Conservation (phyloP, 805 yeast species). For the Nakazawaea laoshanensis region DNA sequence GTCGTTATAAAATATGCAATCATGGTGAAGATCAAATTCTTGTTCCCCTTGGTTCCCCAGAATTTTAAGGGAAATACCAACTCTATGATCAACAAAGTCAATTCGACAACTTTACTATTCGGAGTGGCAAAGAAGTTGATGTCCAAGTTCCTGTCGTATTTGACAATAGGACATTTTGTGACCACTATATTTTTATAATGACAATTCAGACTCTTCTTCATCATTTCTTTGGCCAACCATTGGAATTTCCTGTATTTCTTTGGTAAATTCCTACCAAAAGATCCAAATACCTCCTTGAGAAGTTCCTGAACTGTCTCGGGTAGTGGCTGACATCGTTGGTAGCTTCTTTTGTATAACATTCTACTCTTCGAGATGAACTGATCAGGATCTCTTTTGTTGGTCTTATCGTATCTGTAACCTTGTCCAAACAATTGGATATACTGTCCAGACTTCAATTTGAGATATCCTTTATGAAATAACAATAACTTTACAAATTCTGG, state of each 20-base stretch:
- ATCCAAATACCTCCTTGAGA: conserved; percentile 11
- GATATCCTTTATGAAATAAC: conserved; percentile 25
- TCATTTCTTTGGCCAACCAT: conserved; percentile 15
- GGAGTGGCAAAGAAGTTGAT: conserved; percentile 26
- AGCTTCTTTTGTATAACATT: conserved; percentile 19
- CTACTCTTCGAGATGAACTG: conserved; percentile 12
- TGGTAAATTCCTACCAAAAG: conserved; percentile 12
- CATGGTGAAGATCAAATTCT: conserved; percentile 25
- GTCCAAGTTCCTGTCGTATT: conserved; percentile 9
- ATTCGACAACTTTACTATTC: conserved; percentile 27
- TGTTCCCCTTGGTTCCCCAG: conserved; percentile 48
- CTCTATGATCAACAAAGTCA: conserved; percentile 33
- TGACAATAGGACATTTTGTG: conserved; percentile 20
- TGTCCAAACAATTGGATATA: conserved; percentile 21
- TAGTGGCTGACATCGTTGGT: conserved; percentile 17
- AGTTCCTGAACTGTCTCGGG: conserved; percentile 12
- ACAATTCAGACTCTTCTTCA: conserved; percentile 24
- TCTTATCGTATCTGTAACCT: not conserved
- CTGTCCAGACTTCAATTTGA: conserved; percentile 10
- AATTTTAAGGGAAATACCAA: conserved; percentile 40
- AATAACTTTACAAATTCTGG: conserved; percentile 29
- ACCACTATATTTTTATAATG: conserved; percentile 29
- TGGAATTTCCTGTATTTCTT: conserved; percentile 17
- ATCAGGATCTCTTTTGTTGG: not conserved
- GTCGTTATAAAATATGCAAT: conserved; percentile 30